Base-by-base conservation (phyloP, 2,329 filamentous ascomycete species). In the Phaeosphaeriaceae sp. region DNA sequence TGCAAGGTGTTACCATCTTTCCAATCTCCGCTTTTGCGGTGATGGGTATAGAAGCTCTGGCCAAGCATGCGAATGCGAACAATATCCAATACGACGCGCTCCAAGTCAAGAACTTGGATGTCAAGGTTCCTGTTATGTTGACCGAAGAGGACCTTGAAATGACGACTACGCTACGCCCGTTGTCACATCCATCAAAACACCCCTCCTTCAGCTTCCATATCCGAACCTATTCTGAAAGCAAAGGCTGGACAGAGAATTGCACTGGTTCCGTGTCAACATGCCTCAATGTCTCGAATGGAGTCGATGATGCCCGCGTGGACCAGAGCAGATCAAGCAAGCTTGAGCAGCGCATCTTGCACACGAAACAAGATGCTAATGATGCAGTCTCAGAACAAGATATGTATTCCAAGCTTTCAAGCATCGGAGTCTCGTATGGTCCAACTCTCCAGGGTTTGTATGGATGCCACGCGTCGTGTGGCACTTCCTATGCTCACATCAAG, bases 241-340 rank as follows among this genome's bases (percentile, higher is more conserved):
- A 83, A 42, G 82, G 83, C 11, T 88, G 86, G 86, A 81, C 82
- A 0, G 84, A 88, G 65, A 83, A 89, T 65, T 88, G 85, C 68
- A 65, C 58, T 19, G 71, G 71, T 17, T 33, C 46, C 9, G 77
- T 87, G 10, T 73, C 78, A 6, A 78, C 83, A 3, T 72, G 74
- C 47, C 61, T 70, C 9, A 63, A 65, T 7, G 75, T 80, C 13
- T 58, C 68, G 1, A 81, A 83, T 58, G 77, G 79, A 6, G 77
- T 84, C 1, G 78, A 82, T 49, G 74, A 77, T 2, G 24, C 42
- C 6, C 62, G 60, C 19, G 44, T 54, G 0, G 51, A 36, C 1
- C 22, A 49, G 11, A 36, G 33, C 21, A 53, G 48, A 19, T 42
- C 55, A 20, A 25, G 70, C 55, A 73, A 22, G 60, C 56, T 54